Percentiles rank a stretch among this genome's conserved stretches.
phyloP scores from a whole-genome alignment of 441 rosid species.

The Bruguiera hainesii region DNA sequence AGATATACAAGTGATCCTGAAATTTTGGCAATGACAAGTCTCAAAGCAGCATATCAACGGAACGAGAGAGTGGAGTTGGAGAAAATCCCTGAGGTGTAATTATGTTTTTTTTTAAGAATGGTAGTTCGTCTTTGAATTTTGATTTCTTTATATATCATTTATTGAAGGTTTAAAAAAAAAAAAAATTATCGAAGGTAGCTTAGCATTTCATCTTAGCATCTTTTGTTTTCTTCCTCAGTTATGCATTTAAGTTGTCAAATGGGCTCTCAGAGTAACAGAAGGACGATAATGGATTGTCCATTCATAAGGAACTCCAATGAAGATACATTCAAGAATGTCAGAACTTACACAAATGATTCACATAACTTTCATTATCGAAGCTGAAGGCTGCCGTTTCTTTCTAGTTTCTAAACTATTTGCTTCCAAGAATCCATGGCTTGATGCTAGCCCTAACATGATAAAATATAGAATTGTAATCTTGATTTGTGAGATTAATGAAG shows the following conservation, averaged over 20 bases:
- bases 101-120: background rate
- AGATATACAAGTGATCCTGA: conserved; percentile 90
- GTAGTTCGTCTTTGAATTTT: background rate
- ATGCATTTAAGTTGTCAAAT: conserved; percentile 13
- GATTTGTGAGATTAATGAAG: too few relatives aligned
- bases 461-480: too few relatives aligned
- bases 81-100: conserved; percentile 83
- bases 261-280: conserved; percentile 69
- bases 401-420: background rate
- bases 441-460: background rate
- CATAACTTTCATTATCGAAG: conserved; percentile 94
- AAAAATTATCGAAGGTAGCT: background rate
- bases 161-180: background rate
- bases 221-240: background rate
- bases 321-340: conserved; percentile 92
- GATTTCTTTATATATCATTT: background rate
- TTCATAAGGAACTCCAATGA: conserved; percentile 62
- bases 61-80: conserved; percentile 96
- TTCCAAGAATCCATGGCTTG: too few relatives aligned
- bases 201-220: background rate
- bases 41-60: conserved; percentile 94
- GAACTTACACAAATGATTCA: conserved; percentile 91
- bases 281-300: conserved; percentile 93
- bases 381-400: conserved; percentile 26
- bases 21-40: conserved; percentile 97